Evolutionary conservation across 495 filamentous ascomycete genomes (phyloP).

Genomic region (Tuber melanosporum): DNA sequence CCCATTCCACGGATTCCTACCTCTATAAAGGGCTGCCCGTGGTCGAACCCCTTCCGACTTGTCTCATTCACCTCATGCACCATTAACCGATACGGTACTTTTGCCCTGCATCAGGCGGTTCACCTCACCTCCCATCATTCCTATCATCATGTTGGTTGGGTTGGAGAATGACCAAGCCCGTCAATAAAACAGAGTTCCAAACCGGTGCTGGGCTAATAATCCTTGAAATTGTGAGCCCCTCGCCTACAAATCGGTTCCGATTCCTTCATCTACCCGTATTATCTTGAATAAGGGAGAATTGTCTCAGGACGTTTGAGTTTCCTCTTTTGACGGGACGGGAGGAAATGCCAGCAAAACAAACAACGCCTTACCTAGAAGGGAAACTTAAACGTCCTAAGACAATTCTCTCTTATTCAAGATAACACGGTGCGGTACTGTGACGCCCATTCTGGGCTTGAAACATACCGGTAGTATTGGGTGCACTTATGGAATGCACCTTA

Average conservation of each 20-base stretch:
- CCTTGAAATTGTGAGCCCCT: background rate
- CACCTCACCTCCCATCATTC: background rate
- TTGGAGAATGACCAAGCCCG: background rate
- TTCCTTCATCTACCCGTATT: no score
- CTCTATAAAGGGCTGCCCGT: constrained; percentile 1
- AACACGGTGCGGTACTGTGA: no score
- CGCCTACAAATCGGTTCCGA: background rate
- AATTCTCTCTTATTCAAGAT: no score
- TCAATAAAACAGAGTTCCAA: background rate
- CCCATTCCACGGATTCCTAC: background rate
- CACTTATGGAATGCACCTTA: background rate
- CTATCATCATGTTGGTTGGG: no score
- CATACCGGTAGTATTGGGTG: background rate
- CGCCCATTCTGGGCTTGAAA: background rate
- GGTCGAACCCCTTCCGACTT: background rate
- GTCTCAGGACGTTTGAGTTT: no score
- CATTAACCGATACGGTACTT: background rate
- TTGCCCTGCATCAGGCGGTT: background rate
- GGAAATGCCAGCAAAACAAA: no score
- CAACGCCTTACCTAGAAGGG: no score
- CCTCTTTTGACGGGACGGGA: no score
- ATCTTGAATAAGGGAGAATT: no score
- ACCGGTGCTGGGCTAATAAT: background rate
- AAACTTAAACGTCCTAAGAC: no score
- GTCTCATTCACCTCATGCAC: background rate